phyloP scores from a whole-genome alignment of 2,329 filamentous ascomycete species.

The Cylindrodendrum hubeiense region DNA sequence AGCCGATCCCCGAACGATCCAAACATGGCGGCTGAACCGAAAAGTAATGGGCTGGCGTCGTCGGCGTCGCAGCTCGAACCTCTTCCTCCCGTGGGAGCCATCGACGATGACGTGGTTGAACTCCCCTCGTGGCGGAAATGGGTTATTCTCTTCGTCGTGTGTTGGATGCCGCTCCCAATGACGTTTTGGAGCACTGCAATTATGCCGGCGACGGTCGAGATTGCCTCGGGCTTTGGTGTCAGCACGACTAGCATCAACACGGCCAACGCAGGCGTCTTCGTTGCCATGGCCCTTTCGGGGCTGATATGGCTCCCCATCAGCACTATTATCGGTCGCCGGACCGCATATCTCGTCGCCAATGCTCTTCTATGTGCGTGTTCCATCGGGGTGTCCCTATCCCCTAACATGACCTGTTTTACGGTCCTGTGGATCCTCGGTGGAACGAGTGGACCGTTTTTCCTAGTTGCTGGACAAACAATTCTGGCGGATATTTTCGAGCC shows the following conservation, averaged over 20 bases:
- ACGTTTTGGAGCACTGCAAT: conserved; percentile 45
- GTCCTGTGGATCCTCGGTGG: conserved; percentile 41
- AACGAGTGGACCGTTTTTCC: conserved; percentile 42
- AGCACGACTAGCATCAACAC: conserved; percentile 33
- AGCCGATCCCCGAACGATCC: neutral
- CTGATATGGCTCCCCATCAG: conserved; percentile 43
- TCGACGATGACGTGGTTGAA: conserved; percentile 38
- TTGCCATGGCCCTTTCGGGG: conserved; percentile 39
- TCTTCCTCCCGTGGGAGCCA: conserved; percentile 17
- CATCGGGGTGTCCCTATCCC: conserved; percentile 35
- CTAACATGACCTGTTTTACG: conserved; percentile 38
- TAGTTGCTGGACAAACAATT: conserved; percentile 43
- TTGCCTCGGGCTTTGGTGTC: conserved; percentile 31
- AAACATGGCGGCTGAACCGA: conserved; percentile 30
- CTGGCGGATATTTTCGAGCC: conserved; percentile 44
- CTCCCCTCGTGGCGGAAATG: conserved; percentile 42
- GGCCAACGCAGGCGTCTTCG: conserved; percentile 41
- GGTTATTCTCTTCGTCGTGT: conserved; percentile 45
- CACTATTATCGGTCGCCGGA: conserved; percentile 39
- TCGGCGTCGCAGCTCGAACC: conserved; percentile 3
- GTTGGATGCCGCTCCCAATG: conserved; percentile 46
- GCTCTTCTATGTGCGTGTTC: conserved; percentile 36
- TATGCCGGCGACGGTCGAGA: conserved; percentile 39
- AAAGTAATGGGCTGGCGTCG: conserved; percentile 6
- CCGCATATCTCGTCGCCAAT: conserved; percentile 43